Conservation (phyloP, 1,284 basidiomycete genomes). For the Thecaphora frezii region DNA sequence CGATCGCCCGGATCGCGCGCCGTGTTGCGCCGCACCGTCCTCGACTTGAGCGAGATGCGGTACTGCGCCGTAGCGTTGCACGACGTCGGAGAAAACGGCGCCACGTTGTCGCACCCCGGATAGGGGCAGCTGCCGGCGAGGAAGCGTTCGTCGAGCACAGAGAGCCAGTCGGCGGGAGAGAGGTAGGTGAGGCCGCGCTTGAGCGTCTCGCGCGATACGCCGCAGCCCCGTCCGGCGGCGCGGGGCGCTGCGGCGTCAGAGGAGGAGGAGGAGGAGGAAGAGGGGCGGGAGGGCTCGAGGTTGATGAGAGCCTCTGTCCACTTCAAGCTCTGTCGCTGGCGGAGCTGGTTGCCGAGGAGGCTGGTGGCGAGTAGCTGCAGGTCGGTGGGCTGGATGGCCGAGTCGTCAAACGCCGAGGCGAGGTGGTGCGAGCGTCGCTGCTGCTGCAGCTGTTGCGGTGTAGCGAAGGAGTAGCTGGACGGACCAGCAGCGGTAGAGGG, state of each 20-base stretch:
- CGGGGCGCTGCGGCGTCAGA: not conserved
- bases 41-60: not conserved
- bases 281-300: not conserved
- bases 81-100: no score
- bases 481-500: not conserved
- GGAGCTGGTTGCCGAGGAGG: conserved; percentile 26
- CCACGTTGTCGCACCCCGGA: conserved; percentile 8
- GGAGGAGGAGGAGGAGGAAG: no score
- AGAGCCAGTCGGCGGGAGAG: conserved; percentile 15
- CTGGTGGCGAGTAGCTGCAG: conserved; percentile 33
- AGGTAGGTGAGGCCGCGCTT: conserved; percentile 16
- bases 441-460: not conserved
- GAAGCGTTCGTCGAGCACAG: conserved; percentile 25
- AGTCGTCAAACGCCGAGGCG: not conserved
- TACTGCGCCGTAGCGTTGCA: not conserved
- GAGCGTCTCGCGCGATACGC: conserved; percentile 3
- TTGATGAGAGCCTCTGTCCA: conserved; percentile 26
- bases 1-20: not conserved
- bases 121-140: conserved; percentile 21
- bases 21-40: not conserved
- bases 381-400: conserved; percentile 35
- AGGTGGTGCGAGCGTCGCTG: not conserved
- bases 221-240: no score
- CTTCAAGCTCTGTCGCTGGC: conserved; percentile 16
- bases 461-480: not conserved